These are phyloP conservation scores for Ogataea allantospora DNA, from an alignment of 805 yeast species.

Conservation along the genomic window DNA sequence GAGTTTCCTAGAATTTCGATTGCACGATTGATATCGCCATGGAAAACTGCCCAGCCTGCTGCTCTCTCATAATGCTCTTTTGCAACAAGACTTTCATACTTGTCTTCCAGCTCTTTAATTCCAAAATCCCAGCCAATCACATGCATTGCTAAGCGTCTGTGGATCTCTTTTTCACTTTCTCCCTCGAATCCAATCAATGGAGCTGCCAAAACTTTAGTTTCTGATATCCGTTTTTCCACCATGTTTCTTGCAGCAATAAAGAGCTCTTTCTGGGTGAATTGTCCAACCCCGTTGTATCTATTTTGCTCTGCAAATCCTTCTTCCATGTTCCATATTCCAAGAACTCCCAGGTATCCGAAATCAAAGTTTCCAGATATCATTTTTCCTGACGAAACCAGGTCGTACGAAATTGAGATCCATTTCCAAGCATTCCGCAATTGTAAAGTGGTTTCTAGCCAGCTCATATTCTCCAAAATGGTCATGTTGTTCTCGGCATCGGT, in stretches of 20 bases:
- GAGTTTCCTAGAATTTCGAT: conserved; percentile 76
- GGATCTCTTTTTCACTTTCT: conserved; percentile 52
- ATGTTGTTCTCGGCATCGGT: conserved; percentile 64
- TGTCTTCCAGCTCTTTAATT: conserved; percentile 68
- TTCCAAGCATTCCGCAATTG: conserved; percentile 82
- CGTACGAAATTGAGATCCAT: conserved; percentile 78
- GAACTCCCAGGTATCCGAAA: conserved; percentile 82
- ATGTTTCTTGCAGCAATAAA: conserved; percentile 52
- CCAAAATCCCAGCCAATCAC: conserved; percentile 92
- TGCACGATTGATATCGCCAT: conserved; percentile 81
- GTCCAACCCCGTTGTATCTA: conserved; percentile 38
- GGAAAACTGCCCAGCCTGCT: conserved; percentile 97
- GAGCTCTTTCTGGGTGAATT: conserved; percentile 41
- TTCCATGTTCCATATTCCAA: conserved; percentile 84
- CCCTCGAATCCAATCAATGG: conserved; percentile 41
- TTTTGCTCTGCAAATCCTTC: conserved; percentile 50
- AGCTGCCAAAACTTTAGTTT: conserved; percentile 46
- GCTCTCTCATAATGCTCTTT: conserved; percentile 78
- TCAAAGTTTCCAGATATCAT: conserved; percentile 72
- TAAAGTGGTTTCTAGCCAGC: conserved; percentile 49
- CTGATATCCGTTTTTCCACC: conserved; percentile 40
- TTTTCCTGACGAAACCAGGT: conserved; percentile 59
- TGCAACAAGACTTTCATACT: conserved; percentile 53
- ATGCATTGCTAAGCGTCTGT: conserved; percentile 73
- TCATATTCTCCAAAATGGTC: conserved; percentile 52